Percentiles rank a stretch among this genome's conserved stretches.
Conservation (phyloP, 2,329 filamentous ascomycete genomes). For the Fusarium torulosum region DNA sequence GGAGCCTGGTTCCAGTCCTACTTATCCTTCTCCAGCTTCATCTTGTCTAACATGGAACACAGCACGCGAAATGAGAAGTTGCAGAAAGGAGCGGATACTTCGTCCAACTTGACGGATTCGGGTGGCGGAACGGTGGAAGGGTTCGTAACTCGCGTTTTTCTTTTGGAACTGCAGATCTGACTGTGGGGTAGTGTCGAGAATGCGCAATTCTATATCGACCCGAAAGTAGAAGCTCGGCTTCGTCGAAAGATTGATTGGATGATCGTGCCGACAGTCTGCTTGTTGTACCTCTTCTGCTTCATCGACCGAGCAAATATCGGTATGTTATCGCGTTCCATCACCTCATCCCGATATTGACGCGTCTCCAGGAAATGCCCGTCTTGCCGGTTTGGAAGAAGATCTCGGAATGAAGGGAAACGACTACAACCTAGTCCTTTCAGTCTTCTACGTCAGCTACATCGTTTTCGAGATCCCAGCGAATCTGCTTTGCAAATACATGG, state of each 20-base stretch:
- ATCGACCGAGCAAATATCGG: slow-evolving; percentile 64
- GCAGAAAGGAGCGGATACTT: slow-evolving; percentile 13
- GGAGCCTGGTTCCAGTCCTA: neutral
- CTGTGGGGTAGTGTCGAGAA: slow-evolving; percentile 8
- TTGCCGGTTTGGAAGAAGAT: slow-evolving; percentile 35
- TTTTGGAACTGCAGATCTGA: neutral
- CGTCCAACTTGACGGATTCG: slow-evolving; percentile 11
- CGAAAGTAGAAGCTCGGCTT: slow-evolving; percentile 21
- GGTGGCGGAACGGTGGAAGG: neutral
- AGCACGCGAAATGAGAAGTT: slow-evolving; percentile 17
- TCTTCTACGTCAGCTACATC: slow-evolving; percentile 76
- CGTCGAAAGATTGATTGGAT: slow-evolving; percentile 32
- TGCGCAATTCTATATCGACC: slow-evolving; percentile 17
- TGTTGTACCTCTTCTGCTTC: slow-evolving; percentile 73
- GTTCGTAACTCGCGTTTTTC: neutral
- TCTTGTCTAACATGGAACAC: neutral
- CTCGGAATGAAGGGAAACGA: slow-evolving; percentile 61
- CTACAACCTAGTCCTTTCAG: slow-evolving; percentile 71
- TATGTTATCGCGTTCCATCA: neutral
- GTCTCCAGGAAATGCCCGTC: slow-evolving; percentile 32
- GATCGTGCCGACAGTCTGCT: slow-evolving; percentile 27
- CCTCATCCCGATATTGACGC: neutral
- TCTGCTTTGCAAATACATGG: slow-evolving; percentile 72
- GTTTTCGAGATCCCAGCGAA: slow-evolving; percentile 74
- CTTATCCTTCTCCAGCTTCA: neutral